These are phyloP conservation scores for Scheffersomyces lignosus DNA, from an alignment of 805 yeast genomes.

Conservation along the genomic window DNA sequence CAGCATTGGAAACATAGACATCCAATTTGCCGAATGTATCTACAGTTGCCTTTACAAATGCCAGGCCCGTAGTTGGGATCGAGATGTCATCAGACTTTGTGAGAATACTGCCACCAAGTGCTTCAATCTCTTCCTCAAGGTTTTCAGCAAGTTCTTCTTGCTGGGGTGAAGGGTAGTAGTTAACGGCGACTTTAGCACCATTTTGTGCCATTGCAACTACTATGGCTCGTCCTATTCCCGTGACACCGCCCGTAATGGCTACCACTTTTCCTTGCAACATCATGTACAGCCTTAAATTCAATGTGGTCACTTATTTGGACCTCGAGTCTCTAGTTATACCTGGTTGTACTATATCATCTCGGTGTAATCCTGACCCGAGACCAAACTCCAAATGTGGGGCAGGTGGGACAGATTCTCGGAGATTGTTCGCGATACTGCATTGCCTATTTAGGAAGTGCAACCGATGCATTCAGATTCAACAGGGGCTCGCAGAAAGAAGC, in stretches of 20 bases:
- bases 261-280: constrained; percentile 34
- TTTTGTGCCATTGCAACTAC: constrained; percentile 42
- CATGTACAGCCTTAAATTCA: too few relatives aligned
- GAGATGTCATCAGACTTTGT: constrained; percentile 49
- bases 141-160: constrained; percentile 20
- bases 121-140: constrained; percentile 22
- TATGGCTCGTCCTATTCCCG: constrained; percentile 47
- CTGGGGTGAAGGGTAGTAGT: constrained; percentile 24
- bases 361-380: too few relatives aligned
- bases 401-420: too few relatives aligned
- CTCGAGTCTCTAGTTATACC: too few relatives aligned
- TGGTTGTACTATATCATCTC: too few relatives aligned
- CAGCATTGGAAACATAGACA: constrained; percentile 48
- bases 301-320: too few relatives aligned
- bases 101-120: constrained; percentile 16
- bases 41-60: constrained; percentile 30
- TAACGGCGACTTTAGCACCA: constrained; percentile 43
- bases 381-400: too few relatives aligned
- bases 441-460: too few relatives aligned
- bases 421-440: too few relatives aligned
- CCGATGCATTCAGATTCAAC: too few relatives aligned
- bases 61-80: constrained; percentile 34
- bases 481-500: too few relatives aligned
- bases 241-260: constrained; percentile 46
- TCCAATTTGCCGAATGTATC: constrained; percentile 40